Evolutionary conservation across 306 rosid genomes (phyloP), one percentile per base, ranked within the genome.

Genomic region (Psophocarpus tetragonolobus): DNA sequence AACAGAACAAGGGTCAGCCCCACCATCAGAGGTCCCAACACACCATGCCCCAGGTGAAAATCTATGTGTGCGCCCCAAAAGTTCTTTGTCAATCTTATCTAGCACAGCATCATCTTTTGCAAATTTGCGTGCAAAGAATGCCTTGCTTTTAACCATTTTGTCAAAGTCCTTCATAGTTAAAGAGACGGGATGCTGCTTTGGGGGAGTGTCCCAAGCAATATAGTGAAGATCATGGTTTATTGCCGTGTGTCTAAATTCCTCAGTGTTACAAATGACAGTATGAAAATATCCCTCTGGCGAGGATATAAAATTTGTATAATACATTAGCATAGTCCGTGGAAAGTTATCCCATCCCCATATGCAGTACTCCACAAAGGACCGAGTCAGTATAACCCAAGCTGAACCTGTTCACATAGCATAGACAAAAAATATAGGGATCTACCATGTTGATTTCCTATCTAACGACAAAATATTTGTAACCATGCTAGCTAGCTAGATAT

Each of bases 301-400:
- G 39, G 98, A 95, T 71, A 92, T 64, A 61, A 92, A 95, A 85
- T 95, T 95, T 42, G 97, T 82, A 74, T 95, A 95, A 71, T 95
- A 90, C 97, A 87, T 90, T 50, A 95, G 94, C 64, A 91, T 86
- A 1, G 97, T 95, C 56, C 97, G 78, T 5, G 99, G 99, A 61
- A 95, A 85, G 81, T 91, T 95, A 87, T 95, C 97, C 99, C 99
- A 95, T 56, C 99, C 97, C 97, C 94, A 92, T 87, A 92, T 91
- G 56, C 97, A 91, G 75, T 91, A 95, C 83, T 95, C 99, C 21
- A 91, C 81, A 32, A 92, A 95, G 18, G 95, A 80, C 44, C 97
- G 84, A 1, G 97, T 87, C 56, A 95, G 91, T 84, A 91, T 88
- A 53, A 95, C 90, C 98, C 99, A 92, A 12, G 99, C 97, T 24